Base-by-base conservation (phyloP, 345 rosid genomes). In the Viola odorata region DNA sequence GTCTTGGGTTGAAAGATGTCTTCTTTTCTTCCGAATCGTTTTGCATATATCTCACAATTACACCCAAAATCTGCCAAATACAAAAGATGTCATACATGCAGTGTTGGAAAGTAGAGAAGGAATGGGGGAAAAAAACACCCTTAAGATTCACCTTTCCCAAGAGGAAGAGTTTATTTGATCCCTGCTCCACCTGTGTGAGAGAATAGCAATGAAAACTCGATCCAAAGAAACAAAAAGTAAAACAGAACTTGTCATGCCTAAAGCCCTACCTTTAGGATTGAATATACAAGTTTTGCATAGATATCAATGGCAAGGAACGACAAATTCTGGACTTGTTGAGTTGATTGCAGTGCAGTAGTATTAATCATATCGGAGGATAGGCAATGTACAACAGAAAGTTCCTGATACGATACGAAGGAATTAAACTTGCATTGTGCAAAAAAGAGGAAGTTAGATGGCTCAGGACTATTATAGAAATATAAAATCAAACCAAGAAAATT, bases 21-120 rank as follows among this genome's bases (percentile, higher is more conserved):
- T 86, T 88, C 79, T 82, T 91, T 63, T 86, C 97, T 62, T 94
- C 99, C 0, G 91, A 88, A 47, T 86, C 96, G 72, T 81, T 88
- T 77, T 80, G 97, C 65, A 88, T 80, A 74, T 72, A 73, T 84
- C 78, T 90, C 72, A 94, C 80, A 39, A 89, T 82, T 41, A 86
- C 84, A 12, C 69, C 58, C 75, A 94, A 70, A 62, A 90, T 86
- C 99, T 90, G 88, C 44, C 56, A 65, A 60, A 67, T 45, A 67
- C 15, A 57, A 64, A 54, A 45, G 63, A 32, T 49, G 69, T 66
- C 9, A 63, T 23, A 48, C 16, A 37, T 11, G 47, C 53, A 32
- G 37, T 16, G 41, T 3, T 8, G 47, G 42, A 53, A n/a, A 44
- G 45, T 12, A 40, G 36, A 0, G 45, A 8, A 23, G 41, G 13